Evolutionary conservation across 2,329 filamentous ascomycete genomes (phyloP).

Genomic region (Chaetomium strumarium): DNA sequence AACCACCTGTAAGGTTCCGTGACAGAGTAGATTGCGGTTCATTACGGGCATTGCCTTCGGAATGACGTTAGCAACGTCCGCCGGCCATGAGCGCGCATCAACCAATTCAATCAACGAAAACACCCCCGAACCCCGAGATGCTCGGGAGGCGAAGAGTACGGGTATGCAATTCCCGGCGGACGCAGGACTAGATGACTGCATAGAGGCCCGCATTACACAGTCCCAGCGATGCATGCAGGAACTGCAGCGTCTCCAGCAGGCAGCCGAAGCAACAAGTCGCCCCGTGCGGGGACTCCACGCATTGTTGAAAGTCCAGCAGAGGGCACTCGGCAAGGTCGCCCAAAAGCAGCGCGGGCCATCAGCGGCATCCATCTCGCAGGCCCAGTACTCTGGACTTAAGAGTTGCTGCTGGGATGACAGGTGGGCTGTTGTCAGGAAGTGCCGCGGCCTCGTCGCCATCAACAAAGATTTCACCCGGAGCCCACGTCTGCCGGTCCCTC

Average conservation of each 20-base stretch:
- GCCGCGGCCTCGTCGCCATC: conserved; percentile 25
- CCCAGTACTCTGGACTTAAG: conserved; percentile 23
- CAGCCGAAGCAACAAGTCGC: conserved; percentile 9
- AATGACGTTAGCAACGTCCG: too few species aligned
- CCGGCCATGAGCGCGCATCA: too few species aligned
- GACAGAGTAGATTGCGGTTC: too few species aligned
- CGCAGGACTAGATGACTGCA: conserved; percentile 8
- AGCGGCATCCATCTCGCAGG: conserved; percentile 14
- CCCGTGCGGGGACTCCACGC: conserved; percentile 20
- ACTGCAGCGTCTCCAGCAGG: conserved; percentile 18
- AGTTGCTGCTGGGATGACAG: conserved; percentile 24
- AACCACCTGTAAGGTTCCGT: too few species aligned
- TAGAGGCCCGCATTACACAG: conserved; percentile 18
- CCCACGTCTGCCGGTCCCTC: conserved; percentile 17
- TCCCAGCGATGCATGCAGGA: conserved; percentile 21
- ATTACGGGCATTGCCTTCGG: too few species aligned
- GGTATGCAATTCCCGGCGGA: too few species aligned
- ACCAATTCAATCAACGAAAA: too few species aligned
- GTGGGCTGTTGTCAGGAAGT: conserved; percentile 30
- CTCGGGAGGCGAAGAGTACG: too few species aligned
- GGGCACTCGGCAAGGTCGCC: conserved; percentile 20
- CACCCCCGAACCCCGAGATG: too few species aligned
- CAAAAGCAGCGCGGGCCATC: conserved; percentile 15
- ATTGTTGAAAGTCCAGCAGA: conserved; percentile 24
- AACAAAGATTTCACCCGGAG: conserved; percentile 27